Conservation (phyloP, 305 asterid species). For the Plantago rigida region DNA sequence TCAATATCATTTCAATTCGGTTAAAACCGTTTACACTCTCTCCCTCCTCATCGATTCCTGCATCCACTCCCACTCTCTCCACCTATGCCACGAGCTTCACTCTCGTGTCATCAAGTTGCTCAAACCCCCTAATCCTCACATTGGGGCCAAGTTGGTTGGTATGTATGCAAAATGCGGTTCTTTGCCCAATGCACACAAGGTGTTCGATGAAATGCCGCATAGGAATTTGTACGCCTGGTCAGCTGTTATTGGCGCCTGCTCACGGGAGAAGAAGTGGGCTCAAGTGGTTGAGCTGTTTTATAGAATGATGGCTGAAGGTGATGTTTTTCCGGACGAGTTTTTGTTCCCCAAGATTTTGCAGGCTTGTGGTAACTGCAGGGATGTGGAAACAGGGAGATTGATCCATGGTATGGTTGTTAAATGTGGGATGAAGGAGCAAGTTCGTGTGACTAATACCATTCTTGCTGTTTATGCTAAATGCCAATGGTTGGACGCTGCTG, state of each 20-base stretch:
- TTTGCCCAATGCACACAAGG: constrained; percentile 38
- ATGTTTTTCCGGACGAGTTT: constrained; percentile 48
- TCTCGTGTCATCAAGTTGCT: constrained; percentile 28
- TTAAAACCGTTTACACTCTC: too few relatives aligned
- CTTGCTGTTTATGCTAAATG: constrained; percentile 68
- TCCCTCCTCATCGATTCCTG: constrained; percentile 52
- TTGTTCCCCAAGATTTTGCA: constrained; percentile 59
- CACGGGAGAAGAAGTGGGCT: constrained; percentile 59
- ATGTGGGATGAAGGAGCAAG: constrained; percentile 32
- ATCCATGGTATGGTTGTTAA: constrained; percentile 50
- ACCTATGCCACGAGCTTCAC: constrained; percentile 46
- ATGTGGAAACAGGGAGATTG: constrained; percentile 49
- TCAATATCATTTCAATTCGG: too few relatives aligned
- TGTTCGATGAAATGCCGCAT: constrained; percentile 51
- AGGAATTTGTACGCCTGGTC: constrained; percentile 67
- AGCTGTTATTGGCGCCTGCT: constrained; percentile 66
- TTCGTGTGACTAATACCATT: constrained; percentile 58
- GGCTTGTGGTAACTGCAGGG: constrained; percentile 59
- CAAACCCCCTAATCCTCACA: constrained; percentile 40
- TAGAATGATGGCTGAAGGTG: constrained; percentile 47
- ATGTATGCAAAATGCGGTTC: constrained; percentile 72
- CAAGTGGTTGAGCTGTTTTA: constrained; percentile 52
- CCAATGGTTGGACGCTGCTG: constrained; percentile 41
- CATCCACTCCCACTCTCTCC: constrained; percentile 38
- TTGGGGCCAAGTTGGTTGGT: constrained; percentile 48